phyloP scores from a whole-genome alignment of 495 filamentous ascomycete genomes.

The Talaromyces ruber region DNA sequence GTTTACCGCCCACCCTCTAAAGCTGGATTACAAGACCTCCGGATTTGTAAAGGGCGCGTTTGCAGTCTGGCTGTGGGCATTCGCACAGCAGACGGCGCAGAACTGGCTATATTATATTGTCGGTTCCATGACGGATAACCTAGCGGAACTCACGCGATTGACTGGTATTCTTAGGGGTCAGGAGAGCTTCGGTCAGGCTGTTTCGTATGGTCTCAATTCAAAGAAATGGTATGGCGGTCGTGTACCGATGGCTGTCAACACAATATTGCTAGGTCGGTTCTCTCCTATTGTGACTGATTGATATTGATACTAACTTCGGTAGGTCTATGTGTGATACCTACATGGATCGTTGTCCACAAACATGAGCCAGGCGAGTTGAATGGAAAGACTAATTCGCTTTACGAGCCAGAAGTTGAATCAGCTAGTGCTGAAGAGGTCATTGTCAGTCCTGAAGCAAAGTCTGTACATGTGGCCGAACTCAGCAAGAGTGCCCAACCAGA shows the following conservation, averaged over 20 bases:
- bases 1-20: constrained; percentile 32
- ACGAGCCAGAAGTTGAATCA: background rate
- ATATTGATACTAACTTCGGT: background rate
- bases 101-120: constrained; percentile 54
- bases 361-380: background rate
- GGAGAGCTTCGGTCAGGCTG: constrained; percentile 52
- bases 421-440: background rate
- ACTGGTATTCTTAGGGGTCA: constrained; percentile 51
- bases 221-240: constrained; percentile 36
- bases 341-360: constrained; percentile 19
- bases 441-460: background rate
- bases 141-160: constrained; percentile 49
- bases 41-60: constrained; percentile 38
- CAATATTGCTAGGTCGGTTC: constrained; percentile 32
- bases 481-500: background rate
- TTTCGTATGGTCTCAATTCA: constrained; percentile 49
- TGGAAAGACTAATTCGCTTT: background rate
- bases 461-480: background rate
- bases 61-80: constrained; percentile 38
- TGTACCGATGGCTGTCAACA: constrained; percentile 41
- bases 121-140: constrained; percentile 44
- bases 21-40: constrained; percentile 31
- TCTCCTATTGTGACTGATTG: background rate
- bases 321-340: constrained; percentile 18
- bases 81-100: constrained; percentile 35